phyloP scores from a whole-genome alignment of 2,329 filamentous ascomycete species.

The Colletotrichum sp. region DNA sequence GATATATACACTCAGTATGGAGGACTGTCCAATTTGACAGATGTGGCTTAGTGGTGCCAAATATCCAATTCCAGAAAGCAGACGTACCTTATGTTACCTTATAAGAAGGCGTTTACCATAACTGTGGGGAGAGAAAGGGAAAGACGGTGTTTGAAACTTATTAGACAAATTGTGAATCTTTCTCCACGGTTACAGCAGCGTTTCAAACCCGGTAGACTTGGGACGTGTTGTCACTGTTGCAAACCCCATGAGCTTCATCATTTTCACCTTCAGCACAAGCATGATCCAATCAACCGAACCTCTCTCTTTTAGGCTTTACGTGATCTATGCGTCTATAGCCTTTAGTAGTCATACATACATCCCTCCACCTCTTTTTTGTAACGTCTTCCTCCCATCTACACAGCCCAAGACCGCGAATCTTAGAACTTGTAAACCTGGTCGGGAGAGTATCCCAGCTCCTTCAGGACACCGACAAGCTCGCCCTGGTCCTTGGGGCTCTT shows the following conservation, averaged over 20 bases:
- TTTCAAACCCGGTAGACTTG: background rate
- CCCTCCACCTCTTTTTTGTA: background rate
- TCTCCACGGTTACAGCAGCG: background rate
- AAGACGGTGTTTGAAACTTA: fast-evolving
- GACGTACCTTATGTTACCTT: background rate
- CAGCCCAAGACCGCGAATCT: background rate
- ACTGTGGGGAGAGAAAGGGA: fast-evolving
- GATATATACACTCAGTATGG: background rate
- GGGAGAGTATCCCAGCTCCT: slow-evolving; percentile 73
- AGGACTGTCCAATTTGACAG: background rate
- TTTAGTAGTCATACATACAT: slow-evolving; percentile 9
- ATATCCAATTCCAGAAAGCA: fast-evolving
- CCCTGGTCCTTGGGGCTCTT: slow-evolving; percentile 93
- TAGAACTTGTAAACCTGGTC: slow-evolving; percentile 97
- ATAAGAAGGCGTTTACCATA: fast-evolving
- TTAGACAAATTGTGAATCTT: fast-evolving
- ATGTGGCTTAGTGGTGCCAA: fast-evolving
- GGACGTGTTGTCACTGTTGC: background rate
- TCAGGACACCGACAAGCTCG: slow-evolving; percentile 80
- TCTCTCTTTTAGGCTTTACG: background rate
- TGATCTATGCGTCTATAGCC: slow-evolving; percentile 19
- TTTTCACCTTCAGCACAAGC: background rate
- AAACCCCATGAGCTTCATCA: background rate
- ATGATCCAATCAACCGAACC: background rate
- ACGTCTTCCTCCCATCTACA: background rate